A percentile compares a stretch with the other conserved stretches of the same genome.
Conservation (phyloP, 306 rosid species). For the Cicer yamashitae region DNA sequence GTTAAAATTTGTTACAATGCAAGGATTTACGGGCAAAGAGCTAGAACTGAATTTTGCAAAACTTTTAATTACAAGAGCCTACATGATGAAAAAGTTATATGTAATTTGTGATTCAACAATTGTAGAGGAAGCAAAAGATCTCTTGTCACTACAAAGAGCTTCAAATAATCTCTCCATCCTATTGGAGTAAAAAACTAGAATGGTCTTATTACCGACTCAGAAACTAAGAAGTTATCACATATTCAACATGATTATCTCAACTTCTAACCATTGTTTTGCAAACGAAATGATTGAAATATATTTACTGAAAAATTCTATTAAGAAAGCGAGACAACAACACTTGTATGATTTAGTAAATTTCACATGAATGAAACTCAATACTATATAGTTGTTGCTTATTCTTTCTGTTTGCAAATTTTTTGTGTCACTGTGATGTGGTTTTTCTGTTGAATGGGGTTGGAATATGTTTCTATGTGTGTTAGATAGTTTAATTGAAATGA, state of each 20-base stretch:
- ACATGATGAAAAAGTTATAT: not conserved
- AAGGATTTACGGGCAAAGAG: slow-evolving; percentile 34
- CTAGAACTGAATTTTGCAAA: slow-evolving; percentile 40
- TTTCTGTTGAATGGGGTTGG: too few relatives aligned
- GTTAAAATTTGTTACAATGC: slow-evolving; percentile 24
- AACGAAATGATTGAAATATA: too few relatives aligned
- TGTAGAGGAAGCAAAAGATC: not conserved
- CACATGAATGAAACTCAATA: too few relatives aligned
- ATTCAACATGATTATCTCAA: not conserved
- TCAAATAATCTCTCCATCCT: slow-evolving; percentile 17
- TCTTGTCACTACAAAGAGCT: slow-evolving; percentile 20
- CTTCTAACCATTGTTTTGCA: not conserved
- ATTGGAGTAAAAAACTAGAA: not conserved
- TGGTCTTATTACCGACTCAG: not conserved
- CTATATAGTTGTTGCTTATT: too few relatives aligned
- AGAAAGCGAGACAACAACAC: too few relatives aligned
- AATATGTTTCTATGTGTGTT: too few relatives aligned
- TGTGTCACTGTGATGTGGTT: too few relatives aligned
- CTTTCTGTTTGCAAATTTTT: too few relatives aligned
- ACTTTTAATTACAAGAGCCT: slow-evolving; percentile 12
- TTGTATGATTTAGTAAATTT: too few relatives aligned
- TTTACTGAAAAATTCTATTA: too few relatives aligned
- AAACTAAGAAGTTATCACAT: not conserved
- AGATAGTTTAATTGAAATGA: too few relatives aligned
- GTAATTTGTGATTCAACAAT: slow-evolving; percentile 6